Conservation (phyloP, 768 basidiomycete genomes). For the Lactifluus subvellereus region DNA sequence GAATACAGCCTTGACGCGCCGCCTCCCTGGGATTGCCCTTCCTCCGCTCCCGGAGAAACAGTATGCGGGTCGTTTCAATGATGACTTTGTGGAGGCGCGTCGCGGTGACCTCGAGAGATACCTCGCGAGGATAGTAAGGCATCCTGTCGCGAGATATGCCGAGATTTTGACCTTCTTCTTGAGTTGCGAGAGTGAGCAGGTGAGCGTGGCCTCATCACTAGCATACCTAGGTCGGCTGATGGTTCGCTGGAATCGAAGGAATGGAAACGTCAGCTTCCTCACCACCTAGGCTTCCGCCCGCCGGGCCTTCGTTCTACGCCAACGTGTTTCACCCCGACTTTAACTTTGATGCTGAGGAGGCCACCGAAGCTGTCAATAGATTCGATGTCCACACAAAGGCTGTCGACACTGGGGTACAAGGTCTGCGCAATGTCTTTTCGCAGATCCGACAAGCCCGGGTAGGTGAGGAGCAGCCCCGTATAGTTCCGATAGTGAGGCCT, state of each 20-base stretch:
- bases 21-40: conserved; percentile 70
- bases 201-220: conserved; percentile 34
- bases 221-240: neutral
- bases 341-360: conserved; percentile 74
- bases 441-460: conserved; percentile 59
- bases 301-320: conserved; percentile 73
- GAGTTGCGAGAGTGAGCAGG: conserved; percentile 66
- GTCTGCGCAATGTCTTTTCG: conserved; percentile 55
- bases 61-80: conserved; percentile 73
- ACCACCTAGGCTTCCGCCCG: conserved; percentile 54
- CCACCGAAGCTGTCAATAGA: conserved; percentile 47
- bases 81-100: conserved; percentile 77
- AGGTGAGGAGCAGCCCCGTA: conserved; percentile 38
- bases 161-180: conserved; percentile 79
- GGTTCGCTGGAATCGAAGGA: conserved; percentile 42
- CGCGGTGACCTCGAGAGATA: conserved; percentile 79
- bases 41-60: conserved; percentile 84
- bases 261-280: conserved; percentile 59
- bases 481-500: neutral
- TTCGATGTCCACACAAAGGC: conserved; percentile 65
- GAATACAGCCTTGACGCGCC: conserved; percentile 60
- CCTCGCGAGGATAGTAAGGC: conserved; percentile 59
- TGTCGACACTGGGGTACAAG: conserved; percentile 64
- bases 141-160: conserved; percentile 71
- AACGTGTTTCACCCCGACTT: conserved; percentile 81